A percentile compares a stretch with the other conserved stretches of the same genome.
Conservation (phyloP, 192 early-diverging fungal genomes). For the Linderina pennispora region DNA sequence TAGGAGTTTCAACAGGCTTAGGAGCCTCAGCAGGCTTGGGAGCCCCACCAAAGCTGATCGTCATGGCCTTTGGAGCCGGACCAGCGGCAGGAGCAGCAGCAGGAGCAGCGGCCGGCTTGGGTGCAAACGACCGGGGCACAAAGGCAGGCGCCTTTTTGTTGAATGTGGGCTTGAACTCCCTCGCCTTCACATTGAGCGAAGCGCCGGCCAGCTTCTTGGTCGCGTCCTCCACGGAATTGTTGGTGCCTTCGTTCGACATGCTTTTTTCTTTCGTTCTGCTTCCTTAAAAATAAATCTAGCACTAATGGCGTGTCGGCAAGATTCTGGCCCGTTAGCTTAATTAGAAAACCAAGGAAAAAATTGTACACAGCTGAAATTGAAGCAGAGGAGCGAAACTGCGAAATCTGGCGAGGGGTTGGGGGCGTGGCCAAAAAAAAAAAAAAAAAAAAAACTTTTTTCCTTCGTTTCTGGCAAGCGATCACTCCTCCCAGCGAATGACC, state of each 20-base stretch:
- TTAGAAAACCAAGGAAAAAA: no score
- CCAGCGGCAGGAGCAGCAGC: constrained; percentile 5
- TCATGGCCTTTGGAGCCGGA: constrained; percentile 14
- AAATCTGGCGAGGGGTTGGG: no score
- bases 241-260: constrained; percentile 28
- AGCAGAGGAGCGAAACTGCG: no score
- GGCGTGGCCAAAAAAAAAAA: no score
- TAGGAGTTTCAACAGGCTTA: constrained; percentile 8
- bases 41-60: constrained; percentile 8
- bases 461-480: no score
- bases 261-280: no score
- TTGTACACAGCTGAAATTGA: no score
- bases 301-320: no score
- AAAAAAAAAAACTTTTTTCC: no score
- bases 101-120: constrained; percentile 23
- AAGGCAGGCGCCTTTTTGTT: constrained; percentile 58
- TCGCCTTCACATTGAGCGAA: constrained; percentile 56
- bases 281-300: no score
- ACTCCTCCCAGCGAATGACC: no score
- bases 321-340: no score
- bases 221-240: constrained; percentile 24
- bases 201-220: constrained; percentile 46
- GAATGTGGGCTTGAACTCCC: constrained; percentile 61
- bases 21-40: constrained; percentile 7
- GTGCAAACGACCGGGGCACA: constrained; percentile 56